Percentiles rank a stretch among this genome's conserved stretches.
Evolutionary conservation across 2,329 filamentous ascomycete species (phyloP).

Genomic region (Cladosporium austrohemisphaericum): DNA sequence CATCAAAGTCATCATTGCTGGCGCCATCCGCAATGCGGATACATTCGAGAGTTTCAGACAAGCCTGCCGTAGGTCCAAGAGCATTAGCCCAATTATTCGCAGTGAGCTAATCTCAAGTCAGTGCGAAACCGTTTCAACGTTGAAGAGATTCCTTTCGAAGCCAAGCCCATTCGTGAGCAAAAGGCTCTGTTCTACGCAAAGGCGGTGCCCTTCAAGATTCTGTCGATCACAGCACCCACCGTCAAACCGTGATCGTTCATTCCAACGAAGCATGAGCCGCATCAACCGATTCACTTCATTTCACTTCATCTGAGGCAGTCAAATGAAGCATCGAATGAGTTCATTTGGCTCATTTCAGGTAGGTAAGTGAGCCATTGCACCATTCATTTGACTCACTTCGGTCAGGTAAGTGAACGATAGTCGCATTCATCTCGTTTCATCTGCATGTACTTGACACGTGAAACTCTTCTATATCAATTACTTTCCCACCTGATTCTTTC

Average conservation of each 20-base stretch:
- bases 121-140: conserved; percentile 32
- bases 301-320: too few species aligned
- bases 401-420: too few species aligned
- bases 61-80: conserved; percentile 49
- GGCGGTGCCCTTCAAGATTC: conserved; percentile 33
- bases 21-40: conserved; percentile 65
- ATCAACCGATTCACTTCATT: too few species aligned
- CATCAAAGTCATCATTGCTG: conserved; percentile 62
- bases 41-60: conserved; percentile 64
- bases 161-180: conserved; percentile 32
- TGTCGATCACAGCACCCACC: conserved; percentile 17
- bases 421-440: too few species aligned
- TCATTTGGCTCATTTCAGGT: too few species aligned
- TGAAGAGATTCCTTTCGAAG: conserved; percentile 29
- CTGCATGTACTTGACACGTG: too few species aligned
- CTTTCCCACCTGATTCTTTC: too few species aligned
- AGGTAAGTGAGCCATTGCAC: too few species aligned
- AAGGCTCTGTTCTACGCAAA: conserved; percentile 35
- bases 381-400: too few species aligned
- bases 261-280: too few species aligned
- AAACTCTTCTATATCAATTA: too few species aligned
- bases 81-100: not conserved
- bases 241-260: not conserved
- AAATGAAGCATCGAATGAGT: too few species aligned
- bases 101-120: conserved; percentile 18